These are phyloP conservation scores for Fagus sylvatica DNA, from an alignment of 306 rosid species.

Conservation along the genomic window DNA sequence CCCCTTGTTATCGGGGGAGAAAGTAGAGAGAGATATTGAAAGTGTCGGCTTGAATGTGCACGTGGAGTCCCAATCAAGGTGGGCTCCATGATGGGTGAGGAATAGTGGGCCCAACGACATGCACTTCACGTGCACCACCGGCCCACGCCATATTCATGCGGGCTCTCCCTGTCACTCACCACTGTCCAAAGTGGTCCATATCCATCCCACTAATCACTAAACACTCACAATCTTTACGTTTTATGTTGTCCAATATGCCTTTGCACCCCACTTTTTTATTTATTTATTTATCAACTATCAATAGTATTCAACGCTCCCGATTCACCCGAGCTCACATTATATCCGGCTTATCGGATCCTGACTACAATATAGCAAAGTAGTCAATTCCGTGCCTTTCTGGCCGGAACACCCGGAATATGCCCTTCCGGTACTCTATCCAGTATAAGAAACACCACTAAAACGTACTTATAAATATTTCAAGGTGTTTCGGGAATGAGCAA, in stretches of 20 bases:
- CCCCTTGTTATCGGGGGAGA: too few relatives aligned
- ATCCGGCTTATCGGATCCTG: too few relatives aligned
- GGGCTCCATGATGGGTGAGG: slow-evolving; percentile 10
- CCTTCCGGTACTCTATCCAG: too few relatives aligned
- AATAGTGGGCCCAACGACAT: slow-evolving; percentile 35
- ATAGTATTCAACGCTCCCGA: slow-evolving; percentile 6
- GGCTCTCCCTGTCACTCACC: slow-evolving; percentile 38
- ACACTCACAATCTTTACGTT: background rate
- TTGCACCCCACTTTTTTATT: too few relatives aligned
- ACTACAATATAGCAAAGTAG: too few relatives aligned
- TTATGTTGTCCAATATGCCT: background rate
- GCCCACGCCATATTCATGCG: slow-evolving; percentile 36
- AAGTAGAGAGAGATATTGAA: background rate
- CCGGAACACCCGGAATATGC: too few relatives aligned
- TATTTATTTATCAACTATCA: too few relatives aligned
- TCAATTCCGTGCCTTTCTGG: too few relatives aligned
- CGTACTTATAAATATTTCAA: too few relatives aligned
- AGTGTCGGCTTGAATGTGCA: slow-evolving; percentile 32
- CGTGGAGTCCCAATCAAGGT: slow-evolving; percentile 35
- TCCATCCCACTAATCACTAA: slow-evolving; percentile 26
- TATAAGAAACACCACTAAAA: too few relatives aligned
- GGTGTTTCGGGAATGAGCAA: too few relatives aligned
- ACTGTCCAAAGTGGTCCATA: slow-evolving; percentile 49
- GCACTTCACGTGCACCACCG: slow-evolving; percentile 48
- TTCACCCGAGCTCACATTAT: too few relatives aligned